Base-by-base conservation (phyloP, 805 yeast species). In the Metschnikowia noctiluminum region DNA sequence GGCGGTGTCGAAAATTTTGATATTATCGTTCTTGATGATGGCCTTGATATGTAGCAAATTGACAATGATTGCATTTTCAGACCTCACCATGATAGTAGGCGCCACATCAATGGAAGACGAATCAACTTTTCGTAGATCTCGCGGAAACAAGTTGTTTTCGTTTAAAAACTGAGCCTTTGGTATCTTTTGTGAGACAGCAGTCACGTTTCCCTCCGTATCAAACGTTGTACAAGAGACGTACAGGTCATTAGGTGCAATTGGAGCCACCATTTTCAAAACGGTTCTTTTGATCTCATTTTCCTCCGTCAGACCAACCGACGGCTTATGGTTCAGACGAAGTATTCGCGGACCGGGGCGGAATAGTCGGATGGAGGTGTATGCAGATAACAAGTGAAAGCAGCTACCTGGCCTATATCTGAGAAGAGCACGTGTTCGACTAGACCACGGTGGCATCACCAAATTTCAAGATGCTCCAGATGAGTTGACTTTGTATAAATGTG, bases 1-100 rank as follows among this genome's bases (percentile, higher is more conserved):
- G 45, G 84, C 73, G 12, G 89, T 83, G 61, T 94, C 98, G 65
- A 94, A 94, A 1, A 94, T 78, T 68, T 87, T 77, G 9, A 94
- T 95, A 53, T 77, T 72, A 59, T 92, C 89, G 38, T 80, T 77
- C 58, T 86, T 87, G n/a, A 94, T 81, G 41, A 94, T 74, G 1
- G 97, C 98, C 55, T 94, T 86, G 43, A 94, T 89, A 63, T 91
- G 94, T 35, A 94, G 69, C 60, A 94, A 68, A 62, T 90, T 91
- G 42, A 94, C 82, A 46, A 94, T 71, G 15, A 92, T 87, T 45
- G 95, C 85, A 54, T 80, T 79, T 27, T 80, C 76, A n/a, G 71
- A 60, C 50, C 97, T 77, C 21, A 90, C 89, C 51, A 91, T 83
- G 40, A 94, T 85, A 15, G 89, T 82, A 0, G 99, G 99, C 3